Conservation (phyloP, 2,329 filamentous ascomycete species). For the Karstenula rhodostoma region DNA sequence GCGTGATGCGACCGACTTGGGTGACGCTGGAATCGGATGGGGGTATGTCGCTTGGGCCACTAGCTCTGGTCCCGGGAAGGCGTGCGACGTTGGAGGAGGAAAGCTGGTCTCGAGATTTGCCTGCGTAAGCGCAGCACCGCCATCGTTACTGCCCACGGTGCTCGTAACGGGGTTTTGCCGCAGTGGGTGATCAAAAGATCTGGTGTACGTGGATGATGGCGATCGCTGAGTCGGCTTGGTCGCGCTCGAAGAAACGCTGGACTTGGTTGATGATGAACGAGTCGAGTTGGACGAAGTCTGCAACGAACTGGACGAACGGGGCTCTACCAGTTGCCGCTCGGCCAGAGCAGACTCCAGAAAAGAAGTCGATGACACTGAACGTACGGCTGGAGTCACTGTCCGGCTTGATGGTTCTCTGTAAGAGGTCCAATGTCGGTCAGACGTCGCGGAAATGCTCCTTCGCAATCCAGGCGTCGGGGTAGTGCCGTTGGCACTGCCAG, state of each 20-base stretch:
- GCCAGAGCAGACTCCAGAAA: neutral
- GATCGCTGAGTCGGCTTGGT: conserved; percentile 1
- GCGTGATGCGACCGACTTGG: neutral
- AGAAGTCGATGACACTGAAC: conserved; percentile 4
- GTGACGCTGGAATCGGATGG: neutral
- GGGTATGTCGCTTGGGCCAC: conserved; percentile 1
- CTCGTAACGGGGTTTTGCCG: conserved; percentile 1
- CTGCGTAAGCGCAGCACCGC: neutral
- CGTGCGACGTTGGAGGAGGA: neutral
- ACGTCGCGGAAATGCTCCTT: conserved; percentile 4
- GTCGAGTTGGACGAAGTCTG: conserved; percentile 1
- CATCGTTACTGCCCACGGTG: neutral
- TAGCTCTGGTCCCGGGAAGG: neutral
- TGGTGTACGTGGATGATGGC: neutral
- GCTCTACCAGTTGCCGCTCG: neutral
- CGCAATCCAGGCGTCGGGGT: neutral
- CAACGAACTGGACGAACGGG: conserved; percentile 3
- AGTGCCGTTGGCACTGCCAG: neutral
- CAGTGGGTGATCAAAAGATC: conserved; percentile 2
- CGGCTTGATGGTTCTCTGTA: neutral
- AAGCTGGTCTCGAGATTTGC: neutral
- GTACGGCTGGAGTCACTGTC: neutral
- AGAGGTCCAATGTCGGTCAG: conserved; percentile 1
- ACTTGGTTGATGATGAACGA: conserved; percentile 4
- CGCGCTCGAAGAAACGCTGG: conserved; percentile 1